phyloP scores from a whole-genome alignment of 306 rosid genomes.

The Canavalia gladiata region DNA sequence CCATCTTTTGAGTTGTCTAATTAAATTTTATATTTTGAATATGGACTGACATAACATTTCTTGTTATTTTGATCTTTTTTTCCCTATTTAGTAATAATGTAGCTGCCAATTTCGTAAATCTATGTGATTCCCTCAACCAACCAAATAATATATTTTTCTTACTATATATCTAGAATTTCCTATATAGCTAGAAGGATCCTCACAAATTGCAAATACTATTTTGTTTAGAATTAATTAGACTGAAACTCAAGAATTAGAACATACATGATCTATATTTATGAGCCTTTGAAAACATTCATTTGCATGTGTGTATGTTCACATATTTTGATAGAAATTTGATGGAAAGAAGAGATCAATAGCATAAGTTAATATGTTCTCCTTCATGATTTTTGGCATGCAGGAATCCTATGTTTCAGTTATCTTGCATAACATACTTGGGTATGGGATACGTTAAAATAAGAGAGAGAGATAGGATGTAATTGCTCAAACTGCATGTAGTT shows the following conservation, averaged over 20 bases:
- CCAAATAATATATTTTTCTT: not conserved
- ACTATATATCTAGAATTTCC: constrained; percentile 3
- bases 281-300: constrained; percentile 8
- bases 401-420: constrained; percentile 1
- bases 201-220: constrained; percentile 32
- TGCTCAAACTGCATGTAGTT: not conserved
- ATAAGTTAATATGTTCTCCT: not conserved
- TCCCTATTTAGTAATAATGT: not conserved
- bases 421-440: not conserved
- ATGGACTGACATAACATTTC: not conserved
- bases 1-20: not conserved
- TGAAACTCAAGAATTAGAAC: not conserved
- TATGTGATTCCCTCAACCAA: constrained; percentile 29
- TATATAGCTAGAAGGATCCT: not conserved
- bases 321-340: constrained; percentile 19
- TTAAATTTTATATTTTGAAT: constrained; percentile 6
- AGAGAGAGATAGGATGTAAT: not conserved
- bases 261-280: not conserved
- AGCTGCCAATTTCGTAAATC: not conserved
- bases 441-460: not conserved
- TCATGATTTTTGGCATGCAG: not conserved
- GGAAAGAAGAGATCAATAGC: not conserved
- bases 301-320: constrained; percentile 17
- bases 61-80: not conserved
- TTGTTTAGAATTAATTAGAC: constrained; percentile 7